phyloP scores from a whole-genome alignment of 2,329 filamentous ascomycete species.

The Aspergillus quadricinctus region DNA sequence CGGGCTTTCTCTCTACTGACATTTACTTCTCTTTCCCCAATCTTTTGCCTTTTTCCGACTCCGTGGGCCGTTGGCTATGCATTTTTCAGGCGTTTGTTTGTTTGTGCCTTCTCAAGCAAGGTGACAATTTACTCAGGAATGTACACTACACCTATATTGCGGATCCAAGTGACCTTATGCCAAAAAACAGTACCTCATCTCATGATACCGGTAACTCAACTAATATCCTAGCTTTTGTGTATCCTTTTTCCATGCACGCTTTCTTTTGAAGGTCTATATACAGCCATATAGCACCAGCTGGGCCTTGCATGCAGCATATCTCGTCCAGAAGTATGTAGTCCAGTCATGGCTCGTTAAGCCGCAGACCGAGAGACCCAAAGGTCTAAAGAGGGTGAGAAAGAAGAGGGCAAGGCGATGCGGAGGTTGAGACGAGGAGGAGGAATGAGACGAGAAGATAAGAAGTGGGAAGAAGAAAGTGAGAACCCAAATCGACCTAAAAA shows the following conservation, averaged over 20 bases:
- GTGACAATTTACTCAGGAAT: background rate
- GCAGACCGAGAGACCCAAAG: background rate
- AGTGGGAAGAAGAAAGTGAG: background rate
- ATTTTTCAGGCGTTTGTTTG: constrained; percentile 23
- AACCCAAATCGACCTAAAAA: background rate
- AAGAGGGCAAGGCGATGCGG: background rate
- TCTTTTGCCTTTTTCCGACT: background rate
- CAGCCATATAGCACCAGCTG: background rate
- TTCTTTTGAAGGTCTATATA: background rate
- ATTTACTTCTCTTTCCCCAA: constrained; percentile 7
- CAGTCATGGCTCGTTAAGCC: background rate
- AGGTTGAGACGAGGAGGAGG: background rate
- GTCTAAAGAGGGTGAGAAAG: background rate
- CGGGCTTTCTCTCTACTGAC: background rate
- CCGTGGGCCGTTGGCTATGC: constrained; percentile 14
- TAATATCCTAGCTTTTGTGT: background rate
- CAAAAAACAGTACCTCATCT: background rate
- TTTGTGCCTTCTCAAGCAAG: background rate
- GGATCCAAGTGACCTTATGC: background rate
- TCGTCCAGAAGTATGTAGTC: background rate
- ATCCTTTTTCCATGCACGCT: background rate
- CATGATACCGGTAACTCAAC: background rate
- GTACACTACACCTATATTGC: background rate
- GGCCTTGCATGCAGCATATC: background rate
- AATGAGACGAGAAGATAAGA: background rate